phyloP scores from a whole-genome alignment of 2,329 filamentous ascomycete genomes.

The Verticillium tricorpus region DNA sequence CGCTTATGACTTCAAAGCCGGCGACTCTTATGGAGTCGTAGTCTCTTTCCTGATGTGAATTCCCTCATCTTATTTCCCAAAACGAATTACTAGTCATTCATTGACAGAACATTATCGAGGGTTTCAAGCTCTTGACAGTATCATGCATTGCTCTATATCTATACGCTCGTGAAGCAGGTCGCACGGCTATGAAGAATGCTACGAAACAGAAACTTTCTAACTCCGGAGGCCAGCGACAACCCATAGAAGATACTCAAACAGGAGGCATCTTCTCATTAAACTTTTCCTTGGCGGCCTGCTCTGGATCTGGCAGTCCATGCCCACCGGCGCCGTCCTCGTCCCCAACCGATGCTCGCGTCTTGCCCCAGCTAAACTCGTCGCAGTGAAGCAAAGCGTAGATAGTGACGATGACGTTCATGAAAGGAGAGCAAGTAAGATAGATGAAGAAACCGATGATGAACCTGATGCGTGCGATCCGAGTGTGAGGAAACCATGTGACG shows the following conservation, averaged over 20 bases:
- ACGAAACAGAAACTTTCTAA: no score
- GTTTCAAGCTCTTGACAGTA: no score
- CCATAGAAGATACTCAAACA: neutral
- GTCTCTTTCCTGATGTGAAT: no score
- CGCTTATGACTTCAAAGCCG: no score
- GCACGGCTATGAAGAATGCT: no score
- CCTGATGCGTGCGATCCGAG: constrained; percentile 29
- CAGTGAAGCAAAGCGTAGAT: constrained; percentile 36
- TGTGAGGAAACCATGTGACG: constrained; percentile 35
- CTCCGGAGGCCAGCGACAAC: no score
- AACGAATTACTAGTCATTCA: no score
- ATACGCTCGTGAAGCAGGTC: no score
- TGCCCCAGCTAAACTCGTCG: constrained; percentile 42
- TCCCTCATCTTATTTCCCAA: no score
- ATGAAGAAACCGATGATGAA: constrained; percentile 32
- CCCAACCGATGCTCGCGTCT: constrained; percentile 25
- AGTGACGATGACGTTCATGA: constrained; percentile 38
- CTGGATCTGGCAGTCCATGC: neutral
- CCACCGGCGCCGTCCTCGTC: neutral
- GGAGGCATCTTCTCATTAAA: neutral
- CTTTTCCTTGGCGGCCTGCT: neutral
- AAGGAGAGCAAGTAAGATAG: constrained; percentile 31
- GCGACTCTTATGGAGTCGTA: no score
- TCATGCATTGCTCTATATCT: no score
- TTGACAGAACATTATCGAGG: no score